These are phyloP conservation scores for Cicer judaicum DNA, from an alignment of 306 rosid genomes.

Conservation along the genomic window DNA sequence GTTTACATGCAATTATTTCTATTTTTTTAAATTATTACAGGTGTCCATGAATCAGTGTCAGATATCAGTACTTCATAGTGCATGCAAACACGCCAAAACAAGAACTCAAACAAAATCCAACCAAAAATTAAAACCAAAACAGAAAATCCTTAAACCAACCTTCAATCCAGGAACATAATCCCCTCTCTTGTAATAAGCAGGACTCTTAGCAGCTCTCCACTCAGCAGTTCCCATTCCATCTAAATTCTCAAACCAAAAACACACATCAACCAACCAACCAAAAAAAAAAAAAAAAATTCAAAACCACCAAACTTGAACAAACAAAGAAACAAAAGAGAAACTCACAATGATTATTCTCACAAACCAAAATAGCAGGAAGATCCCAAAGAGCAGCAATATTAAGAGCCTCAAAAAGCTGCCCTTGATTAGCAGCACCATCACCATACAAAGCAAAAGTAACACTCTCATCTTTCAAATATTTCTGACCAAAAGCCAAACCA, in stretches of 20 bases:
- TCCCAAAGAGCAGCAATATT: slow-evolving; percentile 95
- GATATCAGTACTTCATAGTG: neutral
- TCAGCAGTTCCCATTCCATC: slow-evolving; percentile 99
- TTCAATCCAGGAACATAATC: slow-evolving; percentile 95
- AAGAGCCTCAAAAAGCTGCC: slow-evolving; percentile 91
- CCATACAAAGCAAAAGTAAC: slow-evolving; percentile 84
- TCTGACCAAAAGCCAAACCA: slow-evolving; percentile 88
- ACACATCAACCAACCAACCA: neutral
- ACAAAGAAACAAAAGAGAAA: neutral
- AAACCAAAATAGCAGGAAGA: slow-evolving; percentile 91
- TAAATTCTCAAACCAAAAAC: slow-evolving; percentile 43
- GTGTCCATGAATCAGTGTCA: neutral
- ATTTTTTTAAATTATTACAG: neutral
- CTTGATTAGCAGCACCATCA: slow-evolving; percentile 97
- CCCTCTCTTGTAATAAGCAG: slow-evolving; percentile 93
- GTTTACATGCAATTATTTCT: neutral
- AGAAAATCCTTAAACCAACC: slow-evolving; percentile 48
- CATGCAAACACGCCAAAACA: neutral
- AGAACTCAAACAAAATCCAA: neutral
- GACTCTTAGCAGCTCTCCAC: slow-evolving; percentile 93
- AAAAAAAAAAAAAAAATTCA: neutral
- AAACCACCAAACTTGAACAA: slow-evolving; percentile 9
- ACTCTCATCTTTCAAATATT: slow-evolving; percentile 73
- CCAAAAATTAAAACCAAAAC: neutral
- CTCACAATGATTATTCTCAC: slow-evolving; percentile 98